Percentiles rank a stretch among this genome's conserved stretches.
Evolutionary conservation across 2,329 filamentous ascomycete species (phyloP).

Genomic region (Claviceps sp.): DNA sequence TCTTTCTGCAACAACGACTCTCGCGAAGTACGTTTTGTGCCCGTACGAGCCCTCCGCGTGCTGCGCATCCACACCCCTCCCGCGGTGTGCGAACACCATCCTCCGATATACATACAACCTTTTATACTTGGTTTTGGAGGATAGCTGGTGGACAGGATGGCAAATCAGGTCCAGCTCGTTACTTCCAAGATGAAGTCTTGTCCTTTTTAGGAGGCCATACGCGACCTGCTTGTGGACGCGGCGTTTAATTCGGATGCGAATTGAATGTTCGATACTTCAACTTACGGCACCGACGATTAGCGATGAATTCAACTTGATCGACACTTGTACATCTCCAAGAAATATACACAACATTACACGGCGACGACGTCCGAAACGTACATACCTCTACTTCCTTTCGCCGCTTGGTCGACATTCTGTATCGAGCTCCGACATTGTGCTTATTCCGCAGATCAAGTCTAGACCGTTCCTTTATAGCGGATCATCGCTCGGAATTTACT

Average conservation of each 20-base stretch:
- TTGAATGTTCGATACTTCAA: not conserved
- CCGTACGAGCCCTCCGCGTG: too few species aligned
- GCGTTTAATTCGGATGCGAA: not conserved
- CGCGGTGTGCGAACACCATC: too few species aligned
- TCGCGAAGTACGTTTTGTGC: too few species aligned
- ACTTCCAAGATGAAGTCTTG: conserved; percentile 9
- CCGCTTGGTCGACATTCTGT: not conserved
- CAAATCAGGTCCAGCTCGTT: conserved; percentile 9
- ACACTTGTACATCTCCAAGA: too few species aligned
- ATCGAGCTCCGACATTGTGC: not conserved
- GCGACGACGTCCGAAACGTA: not conserved
- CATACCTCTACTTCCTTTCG: not conserved
- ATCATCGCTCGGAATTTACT: not conserved
- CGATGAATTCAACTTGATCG: too few species aligned
- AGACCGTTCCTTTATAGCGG: not conserved
- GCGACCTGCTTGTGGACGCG: conserved; percentile 1
- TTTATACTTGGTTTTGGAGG: too few species aligned
- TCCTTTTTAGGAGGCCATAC: conserved; percentile 7
- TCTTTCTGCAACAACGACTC: too few species aligned
- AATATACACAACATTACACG: not conserved
- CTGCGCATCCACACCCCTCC: too few species aligned
- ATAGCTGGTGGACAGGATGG: conserved; percentile 10
- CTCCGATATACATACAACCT: too few species aligned
- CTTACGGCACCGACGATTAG: too few species aligned
- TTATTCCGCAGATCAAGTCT: not conserved